phyloP scores from a whole-genome alignment of 768 basidiomycete species.

The Grammothele lineata region DNA sequence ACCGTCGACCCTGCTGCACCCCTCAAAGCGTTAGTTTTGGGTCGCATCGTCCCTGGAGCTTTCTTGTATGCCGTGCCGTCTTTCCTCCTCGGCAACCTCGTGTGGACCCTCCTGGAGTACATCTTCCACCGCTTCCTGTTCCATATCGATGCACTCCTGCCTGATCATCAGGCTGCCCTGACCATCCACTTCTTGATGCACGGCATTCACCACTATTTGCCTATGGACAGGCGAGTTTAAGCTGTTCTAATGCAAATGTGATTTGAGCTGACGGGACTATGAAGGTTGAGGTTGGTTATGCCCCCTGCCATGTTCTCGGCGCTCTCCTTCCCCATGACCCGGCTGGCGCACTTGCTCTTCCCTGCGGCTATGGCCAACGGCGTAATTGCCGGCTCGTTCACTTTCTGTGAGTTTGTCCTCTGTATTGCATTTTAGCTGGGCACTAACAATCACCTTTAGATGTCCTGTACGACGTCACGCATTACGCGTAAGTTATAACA shows the following conservation, averaged over 20 bases:
- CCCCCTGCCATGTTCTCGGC: constrained; percentile 78
- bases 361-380: constrained; percentile 85
- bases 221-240: constrained; percentile 86
- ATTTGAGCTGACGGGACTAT: too few relatives aligned
- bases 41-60: constrained; percentile 44
- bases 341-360: constrained; percentile 78
- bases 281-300: constrained; percentile 91
- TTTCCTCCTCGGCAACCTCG: constrained; percentile 80
- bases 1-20: constrained; percentile 52
- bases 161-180: constrained; percentile 77
- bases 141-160: constrained; percentile 86
- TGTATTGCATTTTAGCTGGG: constrained; percentile 7
- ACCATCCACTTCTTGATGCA: constrained; percentile 90
- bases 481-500: constrained; percentile 69
- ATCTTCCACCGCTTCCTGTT: constrained; percentile 93
- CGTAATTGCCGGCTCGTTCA: constrained; percentile 75
- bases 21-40: constrained; percentile 34
- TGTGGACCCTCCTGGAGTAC: constrained; percentile 97
- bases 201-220: constrained; percentile 96
- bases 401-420: constrained; percentile 49
- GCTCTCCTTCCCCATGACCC: constrained; percentile 84
- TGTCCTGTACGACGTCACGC: constrained; percentile 84
- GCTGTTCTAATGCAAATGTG: too few relatives aligned
- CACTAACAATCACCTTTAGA: constrained; percentile 37
- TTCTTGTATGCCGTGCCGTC: constrained; percentile 54